phyloP scores from a whole-genome alignment of 768 basidiomycete species.

The Hysterangium stoloniferum region DNA sequence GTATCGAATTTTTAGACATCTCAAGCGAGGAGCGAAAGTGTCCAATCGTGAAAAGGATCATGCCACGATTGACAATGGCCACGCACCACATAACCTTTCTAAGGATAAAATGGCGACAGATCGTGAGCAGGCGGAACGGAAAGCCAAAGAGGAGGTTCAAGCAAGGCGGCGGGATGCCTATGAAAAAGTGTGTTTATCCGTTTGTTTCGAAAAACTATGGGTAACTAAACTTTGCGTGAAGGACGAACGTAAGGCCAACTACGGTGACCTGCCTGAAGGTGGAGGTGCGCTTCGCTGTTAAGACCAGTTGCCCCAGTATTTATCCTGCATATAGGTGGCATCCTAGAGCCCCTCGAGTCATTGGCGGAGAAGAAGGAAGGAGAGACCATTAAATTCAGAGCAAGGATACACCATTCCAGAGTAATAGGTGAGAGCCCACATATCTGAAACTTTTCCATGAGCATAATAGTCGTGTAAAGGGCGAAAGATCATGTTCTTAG shows the following conservation, averaged over 20 bases:
- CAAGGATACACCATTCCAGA: background rate
- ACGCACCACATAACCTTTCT: background rate
- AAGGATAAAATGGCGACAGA: background rate
- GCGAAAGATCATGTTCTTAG: constrained; percentile 15
- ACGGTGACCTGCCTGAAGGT: background rate
- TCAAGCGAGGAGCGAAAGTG: background rate
- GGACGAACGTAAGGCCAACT: constrained; percentile 1
- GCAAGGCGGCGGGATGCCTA: constrained; percentile 1
- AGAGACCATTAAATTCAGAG: background rate
- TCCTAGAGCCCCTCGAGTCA: background rate
- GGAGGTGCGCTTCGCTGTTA: background rate
- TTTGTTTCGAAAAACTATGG: background rate
- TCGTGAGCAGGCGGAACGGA: background rate
- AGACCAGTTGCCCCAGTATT: background rate
- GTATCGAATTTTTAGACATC: background rate
- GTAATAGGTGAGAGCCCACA: background rate
- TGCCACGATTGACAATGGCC: background rate
- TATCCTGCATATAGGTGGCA: background rate
- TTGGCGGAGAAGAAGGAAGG: background rate
- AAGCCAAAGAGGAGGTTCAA: background rate
- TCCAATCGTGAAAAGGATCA: background rate
- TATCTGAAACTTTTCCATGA: no score
- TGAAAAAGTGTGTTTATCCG: background rate
- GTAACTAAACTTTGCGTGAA: background rate
- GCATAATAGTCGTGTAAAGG: background rate